A percentile compares a stretch with the other conserved stretches of the same genome.
Evolutionary conservation across 805 yeast species (phyloP).

Genomic region (Teunomyces panamensis): DNA sequence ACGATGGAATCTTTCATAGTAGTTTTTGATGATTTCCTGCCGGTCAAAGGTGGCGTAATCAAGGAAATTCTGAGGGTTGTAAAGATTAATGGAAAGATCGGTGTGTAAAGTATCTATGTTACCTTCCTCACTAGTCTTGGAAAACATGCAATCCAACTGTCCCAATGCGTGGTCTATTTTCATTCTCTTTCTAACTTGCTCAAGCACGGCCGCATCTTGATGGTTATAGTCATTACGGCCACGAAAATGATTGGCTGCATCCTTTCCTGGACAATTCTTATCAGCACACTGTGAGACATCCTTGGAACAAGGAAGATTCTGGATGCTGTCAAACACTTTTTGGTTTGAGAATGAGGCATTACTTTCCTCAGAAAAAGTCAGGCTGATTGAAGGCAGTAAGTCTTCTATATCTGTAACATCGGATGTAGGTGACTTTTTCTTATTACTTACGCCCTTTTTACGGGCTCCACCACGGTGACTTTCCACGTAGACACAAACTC

Average conservation of each 20-base stretch:
- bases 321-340: neutral
- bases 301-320: constrained; percentile 6
- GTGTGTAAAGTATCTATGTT: neutral
- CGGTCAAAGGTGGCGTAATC: constrained; percentile 13
- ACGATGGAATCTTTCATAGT: constrained; percentile 37
- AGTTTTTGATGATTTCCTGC: constrained; percentile 15
- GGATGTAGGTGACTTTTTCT: constrained; percentile 2
- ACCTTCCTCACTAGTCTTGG: neutral
- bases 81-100: constrained; percentile 2
- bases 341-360: neutral
- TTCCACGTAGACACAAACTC: constrained; percentile 47
- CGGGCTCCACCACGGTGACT: constrained; percentile 55
- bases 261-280: constrained; percentile 3
- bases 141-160: constrained; percentile 4
- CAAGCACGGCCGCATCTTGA: constrained; percentile 2
- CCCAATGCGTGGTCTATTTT: constrained; percentile 6
- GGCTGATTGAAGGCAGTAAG: constrained; percentile 1
- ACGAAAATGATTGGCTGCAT: constrained; percentile 2
- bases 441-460: constrained; percentile 43
- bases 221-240: neutral
- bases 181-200: constrained; percentile 5
- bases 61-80: constrained; percentile 15
- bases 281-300: neutral
- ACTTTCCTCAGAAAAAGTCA: neutral
- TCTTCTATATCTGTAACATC: constrained; percentile 20